phyloP scores from a whole-genome alignment of 352 stramenopile species.

The Phytophthora hybrid region DNA sequence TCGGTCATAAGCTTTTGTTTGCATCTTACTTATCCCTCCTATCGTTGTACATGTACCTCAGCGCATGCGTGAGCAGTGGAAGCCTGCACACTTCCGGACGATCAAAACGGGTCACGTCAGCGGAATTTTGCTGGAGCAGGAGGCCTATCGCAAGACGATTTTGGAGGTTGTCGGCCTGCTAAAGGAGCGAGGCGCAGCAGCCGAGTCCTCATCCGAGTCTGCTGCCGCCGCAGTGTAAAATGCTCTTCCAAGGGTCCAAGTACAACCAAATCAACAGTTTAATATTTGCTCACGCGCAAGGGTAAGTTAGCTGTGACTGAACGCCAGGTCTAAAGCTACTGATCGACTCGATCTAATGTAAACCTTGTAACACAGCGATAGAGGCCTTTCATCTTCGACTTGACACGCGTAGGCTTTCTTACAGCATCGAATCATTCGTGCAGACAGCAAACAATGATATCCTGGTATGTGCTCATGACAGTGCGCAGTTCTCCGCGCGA shows the following conservation, averaged over 20 bases:
- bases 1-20: neutral
- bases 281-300: slow-evolving; percentile 8
- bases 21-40: neutral
- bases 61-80: slow-evolving; percentile 68
- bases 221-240: slow-evolving; percentile 10
- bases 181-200: slow-evolving; percentile 22
- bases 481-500: slow-evolving; percentile 81
- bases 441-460: slow-evolving; percentile 85
- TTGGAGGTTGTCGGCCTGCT: slow-evolving; percentile 63
- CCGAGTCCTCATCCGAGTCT: slow-evolving; percentile 20
- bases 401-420: neutral
- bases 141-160: slow-evolving; percentile 77
- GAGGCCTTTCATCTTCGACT: slow-evolving; percentile 1
- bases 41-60: slow-evolving; percentile 19
- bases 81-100: slow-evolving; percentile 59
- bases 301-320: slow-evolving; percentile 9
- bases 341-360: neutral
- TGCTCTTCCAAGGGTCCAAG: neutral
- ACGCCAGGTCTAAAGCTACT: slow-evolving; percentile 14
- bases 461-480: slow-evolving; percentile 86
- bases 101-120: slow-evolving; percentile 81
- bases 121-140: slow-evolving; percentile 79
- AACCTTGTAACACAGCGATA: slow-evolving; percentile 3
- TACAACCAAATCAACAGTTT: slow-evolving; percentile 3
- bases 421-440: slow-evolving; percentile 57